A percentile compares a stretch with the other conserved stretches of the same genome.
Conservation (phyloP, 768 basidiomycete species). For the Leccinum longicurvipes region DNA sequence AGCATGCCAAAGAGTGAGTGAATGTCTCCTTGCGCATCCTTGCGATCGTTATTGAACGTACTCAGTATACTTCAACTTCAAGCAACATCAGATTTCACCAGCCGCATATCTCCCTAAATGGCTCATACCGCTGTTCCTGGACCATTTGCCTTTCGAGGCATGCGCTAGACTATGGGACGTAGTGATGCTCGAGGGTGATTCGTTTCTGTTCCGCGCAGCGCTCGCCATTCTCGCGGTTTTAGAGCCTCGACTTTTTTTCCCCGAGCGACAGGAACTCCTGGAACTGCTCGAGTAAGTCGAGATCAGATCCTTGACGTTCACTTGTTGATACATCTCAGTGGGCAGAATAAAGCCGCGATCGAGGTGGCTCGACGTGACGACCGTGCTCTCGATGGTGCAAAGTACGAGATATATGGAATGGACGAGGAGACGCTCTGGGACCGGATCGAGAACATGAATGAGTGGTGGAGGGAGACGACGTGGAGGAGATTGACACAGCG, state of each 20-base stretch:
- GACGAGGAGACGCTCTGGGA: constrained; percentile 87
- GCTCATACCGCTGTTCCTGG: constrained; percentile 75
- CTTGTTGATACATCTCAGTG: constrained; percentile 42
- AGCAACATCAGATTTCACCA: constrained; percentile 88
- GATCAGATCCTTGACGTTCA: not conserved
- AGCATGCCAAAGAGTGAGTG: constrained; percentile 87
- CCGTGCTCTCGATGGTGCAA: constrained; percentile 58
- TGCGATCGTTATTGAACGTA: not conserved
- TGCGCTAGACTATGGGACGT: constrained; percentile 91
- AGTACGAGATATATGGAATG: constrained; percentile 83
- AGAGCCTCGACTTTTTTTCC: constrained; percentile 86
- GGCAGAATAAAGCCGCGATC: constrained; percentile 77
- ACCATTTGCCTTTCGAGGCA: constrained; percentile 89
- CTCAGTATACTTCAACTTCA: constrained; percentile 90
- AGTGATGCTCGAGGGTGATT: constrained; percentile 81
- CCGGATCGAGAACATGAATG: constrained; percentile 74
- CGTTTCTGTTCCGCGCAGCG: constrained; percentile 82
- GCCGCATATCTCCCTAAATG: constrained; percentile 80
- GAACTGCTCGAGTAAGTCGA: constrained; percentile 65
- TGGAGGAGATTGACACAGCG: constrained; percentile 80
- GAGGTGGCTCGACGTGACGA: constrained; percentile 80
- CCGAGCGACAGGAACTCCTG: constrained; percentile 73
- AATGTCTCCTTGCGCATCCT: not conserved
- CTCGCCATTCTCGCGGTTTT: constrained; percentile 81
- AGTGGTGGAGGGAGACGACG: constrained; percentile 92